These are phyloP conservation scores for Bromus sterilis DNA, from an alignment of 176 grass and related monocot species.

Conservation along the genomic window DNA sequence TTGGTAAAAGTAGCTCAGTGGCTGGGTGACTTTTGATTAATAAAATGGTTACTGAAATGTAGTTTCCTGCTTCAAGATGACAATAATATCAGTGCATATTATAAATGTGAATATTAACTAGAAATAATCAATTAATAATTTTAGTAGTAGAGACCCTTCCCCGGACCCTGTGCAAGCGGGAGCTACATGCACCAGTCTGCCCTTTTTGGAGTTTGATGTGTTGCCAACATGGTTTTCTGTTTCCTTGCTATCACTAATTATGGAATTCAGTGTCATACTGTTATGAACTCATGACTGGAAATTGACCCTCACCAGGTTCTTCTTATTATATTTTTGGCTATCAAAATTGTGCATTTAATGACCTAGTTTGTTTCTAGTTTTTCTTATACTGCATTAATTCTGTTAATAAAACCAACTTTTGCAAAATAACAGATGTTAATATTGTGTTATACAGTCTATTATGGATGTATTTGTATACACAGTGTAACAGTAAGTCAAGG, in stretches of 20 bases:
- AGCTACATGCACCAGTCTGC: too few species aligned
- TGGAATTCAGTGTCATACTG: not conserved
- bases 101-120: not conserved
- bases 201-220: not conserved
- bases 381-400: conserved; percentile 1
- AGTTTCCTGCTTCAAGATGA: not conserved
- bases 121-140: not conserved
- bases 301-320: not conserved
- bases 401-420: not conserved
- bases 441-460: not conserved
- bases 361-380: not conserved
- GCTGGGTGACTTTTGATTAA: not conserved
- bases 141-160: too few species aligned
- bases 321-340: not conserved
- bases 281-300: not conserved
- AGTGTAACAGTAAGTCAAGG: not conserved
- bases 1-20: not conserved
- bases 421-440: not conserved
- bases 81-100: not conserved
- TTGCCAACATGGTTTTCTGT: not conserved
- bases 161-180: too few species aligned
- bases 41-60: not conserved
- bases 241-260: not conserved
- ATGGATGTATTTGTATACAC: not conserved
- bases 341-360: not conserved